Percentiles rank a stretch among this genome's conserved stretches.
phyloP scores from a whole-genome alignment of 2,329 filamentous ascomycete species.

The Tolypocladium cylindrosporum region DNA sequence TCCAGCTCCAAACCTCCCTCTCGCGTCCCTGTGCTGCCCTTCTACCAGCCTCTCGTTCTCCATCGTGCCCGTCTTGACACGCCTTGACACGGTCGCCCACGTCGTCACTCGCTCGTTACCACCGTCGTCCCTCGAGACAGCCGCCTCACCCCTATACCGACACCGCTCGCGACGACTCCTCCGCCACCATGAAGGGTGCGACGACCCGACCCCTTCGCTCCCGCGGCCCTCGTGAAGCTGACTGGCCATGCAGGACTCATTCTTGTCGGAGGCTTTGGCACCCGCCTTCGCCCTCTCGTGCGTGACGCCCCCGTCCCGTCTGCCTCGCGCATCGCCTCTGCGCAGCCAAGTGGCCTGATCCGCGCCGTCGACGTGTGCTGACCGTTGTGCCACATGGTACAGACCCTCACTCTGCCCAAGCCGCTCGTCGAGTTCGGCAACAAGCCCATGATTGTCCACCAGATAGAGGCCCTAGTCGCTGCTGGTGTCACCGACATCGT shows the following conservation, averaged over 20 bases:
- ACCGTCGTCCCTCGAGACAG: neutral
- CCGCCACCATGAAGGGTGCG: neutral
- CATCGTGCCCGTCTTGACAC: neutral
- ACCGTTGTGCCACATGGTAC: slow-evolving; percentile 12
- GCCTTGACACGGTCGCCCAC: neutral
- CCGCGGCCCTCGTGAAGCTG: slow-evolving; percentile 6
- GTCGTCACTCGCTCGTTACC: neutral
- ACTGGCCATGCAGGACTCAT: slow-evolving; percentile 62
- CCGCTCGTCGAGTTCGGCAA: slow-evolving; percentile 97
- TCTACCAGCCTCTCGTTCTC: neutral
- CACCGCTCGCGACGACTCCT: neutral
- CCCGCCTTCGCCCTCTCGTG: slow-evolving; percentile 92
- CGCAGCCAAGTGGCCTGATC: neutral
- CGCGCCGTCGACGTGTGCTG: slow-evolving; percentile 5
- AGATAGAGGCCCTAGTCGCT: slow-evolving; percentile 87
- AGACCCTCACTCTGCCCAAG: slow-evolving; percentile 96
- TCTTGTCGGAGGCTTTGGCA: slow-evolving; percentile 98
- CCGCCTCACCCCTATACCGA: neutral
- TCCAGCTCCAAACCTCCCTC: neutral
- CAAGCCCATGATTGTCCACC: slow-evolving; percentile 98
- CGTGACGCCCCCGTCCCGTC: slow-evolving; percentile 6
- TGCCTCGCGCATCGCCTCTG: neutral
- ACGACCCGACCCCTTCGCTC: neutral
- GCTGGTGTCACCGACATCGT: slow-evolving; percentile 97
- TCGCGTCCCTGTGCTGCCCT: neutral